Conservation (phyloP, 805 yeast species). For the Candida sithepensis region DNA sequence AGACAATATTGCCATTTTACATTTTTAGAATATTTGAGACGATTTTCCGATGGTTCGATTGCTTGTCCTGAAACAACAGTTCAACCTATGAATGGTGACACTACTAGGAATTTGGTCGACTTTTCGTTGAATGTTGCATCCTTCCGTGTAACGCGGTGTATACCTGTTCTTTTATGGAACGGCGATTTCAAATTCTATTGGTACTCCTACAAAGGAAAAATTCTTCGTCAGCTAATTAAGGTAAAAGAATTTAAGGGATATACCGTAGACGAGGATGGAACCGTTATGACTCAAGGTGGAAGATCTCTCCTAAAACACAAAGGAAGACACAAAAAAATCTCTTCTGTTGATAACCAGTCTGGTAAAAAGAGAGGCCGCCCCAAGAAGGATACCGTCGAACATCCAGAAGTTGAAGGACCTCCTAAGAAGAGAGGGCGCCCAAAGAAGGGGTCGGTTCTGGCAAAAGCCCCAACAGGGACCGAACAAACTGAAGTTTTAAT, state of each 20-base stretch:
- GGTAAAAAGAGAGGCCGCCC: neutral
- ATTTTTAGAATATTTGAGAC: slow-evolving; percentile 34
- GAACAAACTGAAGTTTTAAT: too few species aligned
- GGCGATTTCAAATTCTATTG: neutral
- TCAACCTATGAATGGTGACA: neutral
- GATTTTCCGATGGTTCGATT: slow-evolving; percentile 21
- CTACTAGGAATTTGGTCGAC: neutral
- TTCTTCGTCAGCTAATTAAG: neutral
- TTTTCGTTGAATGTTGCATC: neutral
- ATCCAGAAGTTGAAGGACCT: neutral
- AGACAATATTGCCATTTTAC: slow-evolving; percentile 68
- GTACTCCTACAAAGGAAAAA: neutral
- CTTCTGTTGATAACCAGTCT: neutral
- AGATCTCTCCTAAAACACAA: neutral
- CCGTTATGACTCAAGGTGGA: neutral
- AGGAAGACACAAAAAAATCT: neutral
- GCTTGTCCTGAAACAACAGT: neutral
- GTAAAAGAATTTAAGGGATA: neutral
- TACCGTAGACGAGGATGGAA: neutral
- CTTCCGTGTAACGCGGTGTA: neutral
- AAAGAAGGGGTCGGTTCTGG: neutral
- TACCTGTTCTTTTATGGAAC: neutral
- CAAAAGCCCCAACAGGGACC: neutral
- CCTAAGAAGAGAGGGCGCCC: neutral
- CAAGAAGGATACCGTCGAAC: neutral